phyloP scores from a whole-genome alignment of 2,329 filamentous ascomycete species.

The Cadophora gregata region DNA sequence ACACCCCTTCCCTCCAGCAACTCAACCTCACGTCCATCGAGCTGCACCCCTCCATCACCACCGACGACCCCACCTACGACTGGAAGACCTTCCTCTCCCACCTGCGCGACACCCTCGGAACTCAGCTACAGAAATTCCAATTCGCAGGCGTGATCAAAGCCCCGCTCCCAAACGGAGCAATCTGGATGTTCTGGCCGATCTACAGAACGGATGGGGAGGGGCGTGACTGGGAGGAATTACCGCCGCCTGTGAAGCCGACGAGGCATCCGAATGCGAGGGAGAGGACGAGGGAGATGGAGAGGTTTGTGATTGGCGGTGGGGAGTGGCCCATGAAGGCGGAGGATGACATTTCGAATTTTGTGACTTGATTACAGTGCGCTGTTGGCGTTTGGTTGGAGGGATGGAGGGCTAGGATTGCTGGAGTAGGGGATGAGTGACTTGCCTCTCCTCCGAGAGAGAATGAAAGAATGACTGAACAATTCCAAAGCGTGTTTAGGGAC shows the following conservation, averaged over 20 bases:
- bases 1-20: constrained; percentile 8
- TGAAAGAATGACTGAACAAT: no score
- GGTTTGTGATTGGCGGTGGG: constrained; percentile 24
- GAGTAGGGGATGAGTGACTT: no score
- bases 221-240: neutral
- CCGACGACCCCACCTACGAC: neutral
- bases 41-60: neutral
- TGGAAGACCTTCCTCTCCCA: constrained; percentile 24
- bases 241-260: neutral
- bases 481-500: no score
- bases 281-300: constrained; percentile 27
- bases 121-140: constrained; percentile 30
- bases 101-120: constrained; percentile 13
- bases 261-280: neutral
- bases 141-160: constrained; percentile 21
- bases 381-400: no score
- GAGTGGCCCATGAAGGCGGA: constrained; percentile 26
- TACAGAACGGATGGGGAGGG: constrained; percentile 27
- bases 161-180: neutral
- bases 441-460: no score
- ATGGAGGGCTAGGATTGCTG: no score
- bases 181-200: constrained; percentile 30
- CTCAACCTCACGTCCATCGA: constrained; percentile 20
- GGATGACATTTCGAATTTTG: constrained; percentile 22
- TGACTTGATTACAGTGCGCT: neutral